phyloP scores from a whole-genome alignment of 345 rosid genomes.

The Ailanthus altissimus region DNA sequence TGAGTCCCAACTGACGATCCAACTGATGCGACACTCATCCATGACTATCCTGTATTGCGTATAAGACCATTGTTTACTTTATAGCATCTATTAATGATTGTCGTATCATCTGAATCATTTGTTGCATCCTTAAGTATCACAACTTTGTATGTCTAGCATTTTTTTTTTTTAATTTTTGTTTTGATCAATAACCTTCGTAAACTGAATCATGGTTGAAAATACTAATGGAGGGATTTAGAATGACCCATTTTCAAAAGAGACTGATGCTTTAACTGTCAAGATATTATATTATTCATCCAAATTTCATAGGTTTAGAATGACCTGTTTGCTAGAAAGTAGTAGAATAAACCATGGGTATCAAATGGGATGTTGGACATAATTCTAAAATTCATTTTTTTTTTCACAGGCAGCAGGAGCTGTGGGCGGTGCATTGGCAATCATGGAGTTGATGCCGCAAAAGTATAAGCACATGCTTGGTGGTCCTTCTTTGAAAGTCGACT shows the following conservation, averaged over 20 bases:
- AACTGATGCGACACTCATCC: no score
- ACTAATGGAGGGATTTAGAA: not conserved
- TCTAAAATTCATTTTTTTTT: not conserved
- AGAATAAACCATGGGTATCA: not conserved
- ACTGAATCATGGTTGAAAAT: not conserved
- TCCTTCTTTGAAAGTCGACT: constrained; percentile 67
- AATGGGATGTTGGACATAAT: not conserved
- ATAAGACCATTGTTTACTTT: no score
- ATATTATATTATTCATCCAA: not conserved
- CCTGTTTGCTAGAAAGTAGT: not conserved
- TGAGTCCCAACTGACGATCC: no score
- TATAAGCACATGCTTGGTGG: constrained; percentile 75
- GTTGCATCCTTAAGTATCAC: no score
- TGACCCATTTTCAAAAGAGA: not conserved
- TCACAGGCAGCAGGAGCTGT: constrained; percentile 92
- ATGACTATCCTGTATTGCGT: no score
- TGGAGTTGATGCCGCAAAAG: constrained; percentile 71
- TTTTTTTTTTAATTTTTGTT: no score
- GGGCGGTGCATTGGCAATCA: constrained; percentile 77
- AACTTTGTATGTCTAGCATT: no score
- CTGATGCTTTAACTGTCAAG: not conserved
- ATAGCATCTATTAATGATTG: no score
- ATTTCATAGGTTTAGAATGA: not conserved
- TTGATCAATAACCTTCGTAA: not conserved
- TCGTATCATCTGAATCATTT: no score